phyloP scores from a whole-genome alignment of 2,329 filamentous ascomycete genomes.

The Xylariaceae sp. region DNA sequence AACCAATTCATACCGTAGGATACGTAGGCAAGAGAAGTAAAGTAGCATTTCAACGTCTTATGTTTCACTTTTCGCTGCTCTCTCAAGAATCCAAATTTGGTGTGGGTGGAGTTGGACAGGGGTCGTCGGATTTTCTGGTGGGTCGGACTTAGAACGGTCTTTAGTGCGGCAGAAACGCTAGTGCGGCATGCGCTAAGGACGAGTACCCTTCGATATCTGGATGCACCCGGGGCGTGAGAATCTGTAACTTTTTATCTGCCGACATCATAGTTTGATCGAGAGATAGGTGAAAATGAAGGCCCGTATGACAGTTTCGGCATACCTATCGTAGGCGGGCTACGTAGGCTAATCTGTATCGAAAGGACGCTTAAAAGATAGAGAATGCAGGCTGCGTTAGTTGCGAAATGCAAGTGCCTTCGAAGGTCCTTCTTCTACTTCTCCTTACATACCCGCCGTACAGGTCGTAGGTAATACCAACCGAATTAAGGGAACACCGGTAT shows the following conservation, averaged over 20 bases:
- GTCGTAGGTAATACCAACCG: conserved; percentile 3
- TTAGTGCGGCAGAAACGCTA: background rate
- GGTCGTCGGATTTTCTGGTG: background rate
- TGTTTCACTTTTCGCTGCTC: background rate
- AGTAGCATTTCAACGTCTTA: no score
- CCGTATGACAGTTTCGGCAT: no score
- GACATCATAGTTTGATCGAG: no score
- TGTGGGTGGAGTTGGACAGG: background rate
- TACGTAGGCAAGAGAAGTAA: no score
- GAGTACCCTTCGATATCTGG: no score
- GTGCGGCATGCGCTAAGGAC: background rate
- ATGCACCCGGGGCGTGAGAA: no score
- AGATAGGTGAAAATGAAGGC: no score
- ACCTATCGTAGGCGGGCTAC: no score
- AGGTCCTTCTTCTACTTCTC: background rate
- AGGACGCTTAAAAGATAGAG: background rate
- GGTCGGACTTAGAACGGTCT: background rate
- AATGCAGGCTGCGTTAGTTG: background rate
- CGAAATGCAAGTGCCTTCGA: background rate
- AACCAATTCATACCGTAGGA: no score
- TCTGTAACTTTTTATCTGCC: no score
- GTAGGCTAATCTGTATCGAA: no score
- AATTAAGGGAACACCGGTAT: background rate
- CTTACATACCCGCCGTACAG: conserved; percentile 17
- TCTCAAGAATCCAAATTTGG: background rate